Evolutionary conservation across 2,329 filamentous ascomycete species (phyloP).

Genomic region (Aspergillus hortae): DNA sequence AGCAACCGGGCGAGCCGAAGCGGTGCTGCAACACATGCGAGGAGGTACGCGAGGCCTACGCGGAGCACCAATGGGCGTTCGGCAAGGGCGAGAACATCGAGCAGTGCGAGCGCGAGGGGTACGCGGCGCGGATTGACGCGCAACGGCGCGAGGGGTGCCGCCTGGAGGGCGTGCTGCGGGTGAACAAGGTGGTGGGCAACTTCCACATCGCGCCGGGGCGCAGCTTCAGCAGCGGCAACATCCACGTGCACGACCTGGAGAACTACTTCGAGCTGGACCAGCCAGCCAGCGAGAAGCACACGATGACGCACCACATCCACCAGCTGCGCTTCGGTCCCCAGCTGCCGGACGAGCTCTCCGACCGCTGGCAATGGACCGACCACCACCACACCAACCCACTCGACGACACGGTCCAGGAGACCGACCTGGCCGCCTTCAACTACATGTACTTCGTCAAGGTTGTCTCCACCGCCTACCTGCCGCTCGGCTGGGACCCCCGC

Average conservation of each 20-base stretch:
- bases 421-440: constrained; percentile 80
- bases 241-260: constrained; percentile 96
- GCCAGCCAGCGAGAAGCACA: constrained; percentile 66
- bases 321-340: constrained; percentile 89
- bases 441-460: constrained; percentile 99
- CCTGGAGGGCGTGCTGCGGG: constrained; percentile 83
- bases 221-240: constrained; percentile 91
- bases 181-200: constrained; percentile 98
- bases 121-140: constrained; percentile 78
- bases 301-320: constrained; percentile 86
- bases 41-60: constrained; percentile 93
- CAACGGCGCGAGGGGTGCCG: constrained; percentile 92
- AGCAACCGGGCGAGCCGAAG: constrained; percentile 63
- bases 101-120: constrained; percentile 93
- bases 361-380: constrained; percentile 71
- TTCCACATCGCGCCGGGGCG: constrained; percentile 97
- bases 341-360: constrained; percentile 67
- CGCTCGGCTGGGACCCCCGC: constrained; percentile 78
- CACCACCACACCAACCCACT: constrained; percentile 85
- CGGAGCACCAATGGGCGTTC: constrained; percentile 86
- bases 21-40: constrained; percentile 97
- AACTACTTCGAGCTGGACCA: constrained; percentile 74
- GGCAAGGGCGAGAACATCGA: constrained; percentile 88
- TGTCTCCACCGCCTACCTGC: constrained; percentile 90
- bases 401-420: constrained; percentile 73